A percentile compares a stretch with the other conserved stretches of the same genome.
Evolutionary conservation across 768 basidiomycete species (phyloP).

Genomic region (Mycena vitilis): DNA sequence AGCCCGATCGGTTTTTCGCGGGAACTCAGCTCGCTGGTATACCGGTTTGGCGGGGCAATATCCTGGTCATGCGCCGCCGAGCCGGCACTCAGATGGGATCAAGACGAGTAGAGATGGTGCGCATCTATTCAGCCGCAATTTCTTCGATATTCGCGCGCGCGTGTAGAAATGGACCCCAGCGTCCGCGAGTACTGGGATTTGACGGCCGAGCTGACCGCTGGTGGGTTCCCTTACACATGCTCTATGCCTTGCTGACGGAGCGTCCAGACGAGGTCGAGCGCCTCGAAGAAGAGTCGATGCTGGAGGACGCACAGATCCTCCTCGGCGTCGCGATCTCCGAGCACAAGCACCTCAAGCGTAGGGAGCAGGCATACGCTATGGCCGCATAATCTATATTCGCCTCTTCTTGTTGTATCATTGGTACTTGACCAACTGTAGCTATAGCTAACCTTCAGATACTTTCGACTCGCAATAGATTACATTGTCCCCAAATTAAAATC

Average conservation of each 20-base stretch:
- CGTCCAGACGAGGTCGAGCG: conserved; percentile 8
- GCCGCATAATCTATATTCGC: too few species aligned
- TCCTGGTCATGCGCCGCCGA: too few species aligned
- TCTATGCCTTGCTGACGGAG: neutral
- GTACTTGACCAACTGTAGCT: conserved; percentile 2
- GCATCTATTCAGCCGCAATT: neutral
- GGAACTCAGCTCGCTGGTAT: too few species aligned
- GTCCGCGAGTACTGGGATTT: conserved; percentile 14
- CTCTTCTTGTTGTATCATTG: neutral
- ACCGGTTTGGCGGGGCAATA: too few species aligned
- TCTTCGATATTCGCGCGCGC: neutral
- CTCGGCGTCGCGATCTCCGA: conserved; percentile 11
- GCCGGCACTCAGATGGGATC: conserved; percentile 12
- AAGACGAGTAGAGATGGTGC: neutral
- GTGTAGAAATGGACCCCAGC: conserved; percentile 4
- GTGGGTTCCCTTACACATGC: neutral
- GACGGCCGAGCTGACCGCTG: conserved; percentile 3
- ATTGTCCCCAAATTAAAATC: too few species aligned
- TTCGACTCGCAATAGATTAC: neutral
- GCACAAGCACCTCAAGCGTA: conserved; percentile 13
- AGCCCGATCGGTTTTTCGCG: too few species aligned
- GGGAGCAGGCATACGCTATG: neutral
- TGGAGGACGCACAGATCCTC: conserved; percentile 2
- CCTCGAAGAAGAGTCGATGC: neutral
- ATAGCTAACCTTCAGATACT: neutral